Conservation (phyloP, 2,329 filamentous ascomycete genomes). For the Sphaerulina vaccinii region DNA sequence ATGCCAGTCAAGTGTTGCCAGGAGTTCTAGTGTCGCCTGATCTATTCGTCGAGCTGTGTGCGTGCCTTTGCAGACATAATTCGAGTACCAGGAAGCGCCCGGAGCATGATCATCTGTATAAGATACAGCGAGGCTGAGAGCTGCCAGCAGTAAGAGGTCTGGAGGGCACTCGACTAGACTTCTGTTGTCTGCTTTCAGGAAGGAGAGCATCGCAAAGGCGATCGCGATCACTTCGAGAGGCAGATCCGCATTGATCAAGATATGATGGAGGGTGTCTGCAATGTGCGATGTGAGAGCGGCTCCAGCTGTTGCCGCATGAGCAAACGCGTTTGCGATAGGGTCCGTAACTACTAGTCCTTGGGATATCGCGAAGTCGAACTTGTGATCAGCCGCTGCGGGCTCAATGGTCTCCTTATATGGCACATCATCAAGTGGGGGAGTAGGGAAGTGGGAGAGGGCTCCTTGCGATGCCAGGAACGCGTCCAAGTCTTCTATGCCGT, state of each 20-base stretch:
- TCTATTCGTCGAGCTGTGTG: constrained; percentile 25
- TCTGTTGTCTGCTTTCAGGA: constrained; percentile 7
- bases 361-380: too few species aligned
- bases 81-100: constrained; percentile 26
- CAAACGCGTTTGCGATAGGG: constrained; percentile 25
- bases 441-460: constrained; percentile 33
- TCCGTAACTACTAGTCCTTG: constrained; percentile 3
- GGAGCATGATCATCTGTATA: constrained; percentile 32
- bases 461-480: constrained; percentile 34
- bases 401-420: constrained; percentile 21
- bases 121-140: constrained; percentile 31
- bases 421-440: constrained; percentile 29
- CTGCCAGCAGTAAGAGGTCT: constrained; percentile 29
- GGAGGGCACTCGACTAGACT: constrained; percentile 12
- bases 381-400: constrained; percentile 18
- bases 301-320: constrained; percentile 15
- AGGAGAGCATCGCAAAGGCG: constrained; percentile 33
- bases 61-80: constrained; percentile 23
- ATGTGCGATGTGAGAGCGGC: constrained; percentile 13
- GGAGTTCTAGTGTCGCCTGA: constrained; percentile 22
- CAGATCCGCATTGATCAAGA: constrained; percentile 30
- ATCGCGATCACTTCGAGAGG: constrained; percentile 33
- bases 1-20: constrained; percentile 30
- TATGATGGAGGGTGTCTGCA: constrained; percentile 22
- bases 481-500: constrained; percentile 35